Evolutionary conservation across 2,329 filamentous ascomycete species (phyloP).

Genomic region (Trichoderma sp.): DNA sequence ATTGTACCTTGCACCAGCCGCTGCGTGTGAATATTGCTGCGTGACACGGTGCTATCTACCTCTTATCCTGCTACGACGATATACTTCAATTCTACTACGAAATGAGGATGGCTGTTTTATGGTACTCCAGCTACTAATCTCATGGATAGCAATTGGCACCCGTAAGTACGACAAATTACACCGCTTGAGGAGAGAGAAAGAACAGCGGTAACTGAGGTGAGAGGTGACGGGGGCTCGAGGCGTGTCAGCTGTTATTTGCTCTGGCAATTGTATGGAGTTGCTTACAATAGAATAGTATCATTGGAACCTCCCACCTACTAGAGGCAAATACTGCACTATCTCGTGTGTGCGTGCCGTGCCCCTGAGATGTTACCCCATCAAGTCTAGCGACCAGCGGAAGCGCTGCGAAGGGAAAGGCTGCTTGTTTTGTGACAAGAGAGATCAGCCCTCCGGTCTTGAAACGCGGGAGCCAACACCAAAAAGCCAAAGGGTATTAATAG

Average conservation of each 20-base stretch:
- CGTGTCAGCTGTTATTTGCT: neutral
- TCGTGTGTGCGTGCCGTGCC: conserved; percentile 7
- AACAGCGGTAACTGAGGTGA: neutral
- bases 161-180: neutral
- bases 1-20: neutral
- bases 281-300: neutral
- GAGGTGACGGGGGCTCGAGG: neutral
- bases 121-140: neutral
- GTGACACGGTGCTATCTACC: neutral
- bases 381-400: conserved; percentile 13
- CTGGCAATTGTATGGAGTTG: neutral
- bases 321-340: neutral
- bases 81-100: neutral
- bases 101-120: neutral
- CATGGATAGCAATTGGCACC: neutral
- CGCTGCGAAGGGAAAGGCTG: conserved; percentile 3
- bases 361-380: conserved; percentile 19
- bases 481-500: neutral
- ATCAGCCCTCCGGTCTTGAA: neutral
- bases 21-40: neutral
- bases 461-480: neutral
- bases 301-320: neutral
- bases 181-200: neutral
- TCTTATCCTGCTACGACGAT: neutral
- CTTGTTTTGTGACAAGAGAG: neutral